These are phyloP conservation scores for Debaryomyces castellii DNA, from an alignment of 805 yeast genomes.

Conservation along the genomic window DNA sequence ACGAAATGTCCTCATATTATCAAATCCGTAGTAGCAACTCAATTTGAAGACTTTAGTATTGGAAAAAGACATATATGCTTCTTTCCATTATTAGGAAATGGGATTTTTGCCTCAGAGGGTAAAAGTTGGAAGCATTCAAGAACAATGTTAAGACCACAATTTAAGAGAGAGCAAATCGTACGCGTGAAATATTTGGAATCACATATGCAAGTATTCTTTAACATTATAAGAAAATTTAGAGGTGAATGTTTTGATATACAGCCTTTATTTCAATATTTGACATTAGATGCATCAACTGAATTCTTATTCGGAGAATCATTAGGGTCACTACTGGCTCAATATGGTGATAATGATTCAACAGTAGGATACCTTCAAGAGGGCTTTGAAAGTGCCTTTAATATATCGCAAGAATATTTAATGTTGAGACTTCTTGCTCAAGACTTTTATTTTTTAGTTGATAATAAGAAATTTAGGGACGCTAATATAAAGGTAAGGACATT, in stretches of 20 bases:
- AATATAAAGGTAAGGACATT: constrained; percentile 30
- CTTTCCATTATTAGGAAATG: constrained; percentile 35
- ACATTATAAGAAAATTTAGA: constrained; percentile 18
- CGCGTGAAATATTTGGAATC: constrained; percentile 35
- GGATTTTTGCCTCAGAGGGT: constrained; percentile 38
- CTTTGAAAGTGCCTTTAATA: constrained; percentile 36
- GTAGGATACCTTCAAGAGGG: constrained; percentile 33
- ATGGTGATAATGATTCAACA: background rate
- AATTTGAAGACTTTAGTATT: constrained; percentile 34
- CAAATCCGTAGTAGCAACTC: constrained; percentile 38
- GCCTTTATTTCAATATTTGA: constrained; percentile 30
- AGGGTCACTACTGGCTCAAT: constrained; percentile 16
- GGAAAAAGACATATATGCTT: constrained; percentile 33
- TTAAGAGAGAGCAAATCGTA: constrained; percentile 37
- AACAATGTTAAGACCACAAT: constrained; percentile 38
- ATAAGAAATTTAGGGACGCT: constrained; percentile 26
- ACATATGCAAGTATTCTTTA: constrained; percentile 25
- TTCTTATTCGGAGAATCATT: constrained; percentile 41
- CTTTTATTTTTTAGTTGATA: constrained; percentile 25
- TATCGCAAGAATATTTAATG: constrained; percentile 31
- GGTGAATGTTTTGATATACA: constrained; percentile 32
- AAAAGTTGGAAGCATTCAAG: constrained; percentile 39
- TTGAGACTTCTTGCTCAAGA: constrained; percentile 33
- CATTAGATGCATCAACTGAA: constrained; percentile 42
- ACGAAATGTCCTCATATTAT: constrained; percentile 37